Percentiles rank a stretch among this genome's conserved stretches.
These are phyloP conservation scores for Rubia tinctorum DNA, from an alignment of 305 asterid species.

Conservation along the genomic window DNA sequence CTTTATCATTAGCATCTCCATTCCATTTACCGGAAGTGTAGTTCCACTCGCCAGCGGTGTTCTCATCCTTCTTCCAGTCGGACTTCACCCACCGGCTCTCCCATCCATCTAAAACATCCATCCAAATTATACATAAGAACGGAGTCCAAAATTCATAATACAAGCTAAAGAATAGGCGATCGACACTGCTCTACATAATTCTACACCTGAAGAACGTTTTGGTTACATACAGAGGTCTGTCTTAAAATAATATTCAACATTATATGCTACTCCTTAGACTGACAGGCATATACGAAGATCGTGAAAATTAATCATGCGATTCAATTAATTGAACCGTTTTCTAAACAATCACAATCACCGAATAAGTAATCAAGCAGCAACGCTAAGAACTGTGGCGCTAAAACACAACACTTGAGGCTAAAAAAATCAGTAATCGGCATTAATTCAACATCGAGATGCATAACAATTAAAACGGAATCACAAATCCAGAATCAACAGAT, in stretches of 20 bases:
- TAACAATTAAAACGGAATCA: neutral
- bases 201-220: neutral
- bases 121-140: neutral
- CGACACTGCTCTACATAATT: neutral
- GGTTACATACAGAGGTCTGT: neutral
- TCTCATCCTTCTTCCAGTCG: slow-evolving; percentile 96
- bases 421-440: neutral
- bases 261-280: neutral
- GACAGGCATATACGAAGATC: neutral
- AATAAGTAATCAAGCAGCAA: slow-evolving; percentile 1
- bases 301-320: neutral
- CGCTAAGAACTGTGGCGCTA: neutral
- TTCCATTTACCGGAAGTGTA: slow-evolving; percentile 95
- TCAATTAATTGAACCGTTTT: neutral
- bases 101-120: slow-evolving; percentile 69
- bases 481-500: slow-evolving; percentile 33
- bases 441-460: neutral
- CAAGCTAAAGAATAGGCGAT: neutral
- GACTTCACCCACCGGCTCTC: slow-evolving; percentile 93
- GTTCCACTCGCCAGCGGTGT: slow-evolving; percentile 95
- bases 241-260: neutral
- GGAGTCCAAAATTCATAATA: neutral
- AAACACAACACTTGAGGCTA: neutral
- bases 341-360: neutral
- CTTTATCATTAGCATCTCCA: slow-evolving; percentile 84